Conservation (phyloP, 106 monocot species). For the Vanilla planifolia region DNA sequence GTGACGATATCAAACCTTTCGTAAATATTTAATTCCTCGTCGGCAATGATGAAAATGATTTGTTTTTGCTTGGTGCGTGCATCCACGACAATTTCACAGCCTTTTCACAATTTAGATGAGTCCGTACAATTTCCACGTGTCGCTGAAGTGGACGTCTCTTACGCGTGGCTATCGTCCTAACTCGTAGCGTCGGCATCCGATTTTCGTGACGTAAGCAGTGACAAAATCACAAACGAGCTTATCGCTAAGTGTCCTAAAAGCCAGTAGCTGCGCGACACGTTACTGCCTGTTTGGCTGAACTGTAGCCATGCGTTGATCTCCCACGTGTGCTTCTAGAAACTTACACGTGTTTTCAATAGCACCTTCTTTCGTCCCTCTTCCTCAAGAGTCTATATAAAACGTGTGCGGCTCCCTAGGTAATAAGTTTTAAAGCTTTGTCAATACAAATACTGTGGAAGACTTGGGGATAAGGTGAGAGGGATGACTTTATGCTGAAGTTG, state of each 20-base stretch:
- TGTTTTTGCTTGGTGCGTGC: too few species aligned
- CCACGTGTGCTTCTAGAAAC: slow-evolving; percentile 6
- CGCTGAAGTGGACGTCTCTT: too few species aligned
- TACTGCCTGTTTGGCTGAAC: neutral
- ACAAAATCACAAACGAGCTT: slow-evolving; percentile 10
- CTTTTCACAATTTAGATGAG: too few species aligned
- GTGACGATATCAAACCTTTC: too few species aligned
- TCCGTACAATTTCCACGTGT: too few species aligned
- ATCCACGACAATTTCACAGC: too few species aligned
- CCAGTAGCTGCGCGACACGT: neutral
- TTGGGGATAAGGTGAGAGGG: too few species aligned
- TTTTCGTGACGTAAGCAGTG: slow-evolving; percentile 22
- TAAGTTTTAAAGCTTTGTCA: slow-evolving; percentile 8
- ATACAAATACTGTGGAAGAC: neutral
- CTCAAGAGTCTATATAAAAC: slow-evolving; percentile 1
- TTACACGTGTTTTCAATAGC: neutral
- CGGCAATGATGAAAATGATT: too few species aligned
- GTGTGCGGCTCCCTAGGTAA: neutral
- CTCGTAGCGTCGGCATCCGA: too few species aligned
- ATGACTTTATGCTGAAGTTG: neutral
- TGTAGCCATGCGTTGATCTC: neutral
- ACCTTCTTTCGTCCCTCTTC: neutral
- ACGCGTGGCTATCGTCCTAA: too few species aligned
- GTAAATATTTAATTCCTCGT: too few species aligned
- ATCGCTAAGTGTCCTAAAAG: neutral